Percentiles rank a stretch among this genome's conserved stretches.
Conservation (phyloP, 2,329 filamentous ascomycete genomes). For the Biscogniauxia marginata region DNA sequence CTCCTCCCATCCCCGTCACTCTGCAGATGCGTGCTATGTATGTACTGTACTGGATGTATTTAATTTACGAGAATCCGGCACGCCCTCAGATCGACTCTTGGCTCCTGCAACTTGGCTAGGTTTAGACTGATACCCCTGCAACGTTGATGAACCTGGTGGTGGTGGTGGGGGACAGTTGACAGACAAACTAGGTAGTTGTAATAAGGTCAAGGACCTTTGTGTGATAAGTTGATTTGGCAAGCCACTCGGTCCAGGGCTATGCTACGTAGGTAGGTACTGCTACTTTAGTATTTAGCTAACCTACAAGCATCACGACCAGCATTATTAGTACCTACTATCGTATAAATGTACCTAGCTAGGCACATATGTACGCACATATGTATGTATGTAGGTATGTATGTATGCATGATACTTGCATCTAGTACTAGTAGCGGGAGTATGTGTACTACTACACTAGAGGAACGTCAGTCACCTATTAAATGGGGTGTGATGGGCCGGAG, state of each 20-base stretch:
- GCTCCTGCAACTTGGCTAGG: constrained; percentile 18
- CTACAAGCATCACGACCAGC: constrained; percentile 2
- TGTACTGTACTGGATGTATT: constrained; percentile 14
- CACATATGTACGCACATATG: neutral
- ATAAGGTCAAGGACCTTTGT: constrained; percentile 17
- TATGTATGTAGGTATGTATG: neutral
- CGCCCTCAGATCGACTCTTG: constrained; percentile 26
- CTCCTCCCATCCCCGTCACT: constrained; percentile 25
- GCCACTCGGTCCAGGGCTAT: neutral
- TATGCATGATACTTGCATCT: neutral
- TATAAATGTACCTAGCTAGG: neutral
- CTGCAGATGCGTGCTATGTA: constrained; percentile 17
- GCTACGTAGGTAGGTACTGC: constrained; percentile 7
- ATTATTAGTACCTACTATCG: neutral
- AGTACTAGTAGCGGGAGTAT: neutral
- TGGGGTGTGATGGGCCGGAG: neutral
- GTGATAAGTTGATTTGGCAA: constrained; percentile 18
- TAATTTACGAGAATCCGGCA: constrained; percentile 26
- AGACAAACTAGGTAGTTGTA: constrained; percentile 18
- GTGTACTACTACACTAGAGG: neutral
- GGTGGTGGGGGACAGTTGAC: constrained; percentile 6
- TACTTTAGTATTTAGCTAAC: neutral
- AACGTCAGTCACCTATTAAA: neutral
- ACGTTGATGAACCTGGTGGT: constrained; percentile 10
- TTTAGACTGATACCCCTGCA: constrained; percentile 26